Evolutionary conservation across 1,284 basidiomycete species (phyloP).

Genomic region (Coniophora puteana): DNA sequence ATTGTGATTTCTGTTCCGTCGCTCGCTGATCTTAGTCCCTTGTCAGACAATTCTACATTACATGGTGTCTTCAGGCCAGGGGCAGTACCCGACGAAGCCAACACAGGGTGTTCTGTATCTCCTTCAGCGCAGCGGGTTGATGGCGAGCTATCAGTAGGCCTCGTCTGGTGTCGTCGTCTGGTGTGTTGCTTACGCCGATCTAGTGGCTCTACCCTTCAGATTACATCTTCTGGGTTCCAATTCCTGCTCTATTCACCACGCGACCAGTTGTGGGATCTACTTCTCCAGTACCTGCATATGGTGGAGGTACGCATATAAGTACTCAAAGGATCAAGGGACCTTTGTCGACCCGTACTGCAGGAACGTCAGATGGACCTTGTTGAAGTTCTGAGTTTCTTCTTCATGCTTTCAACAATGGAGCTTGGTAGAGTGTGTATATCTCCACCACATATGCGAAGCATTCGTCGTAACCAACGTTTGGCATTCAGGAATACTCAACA

Average conservation of each 20-base stretch:
- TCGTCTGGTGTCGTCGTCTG: slow-evolving; percentile 1
- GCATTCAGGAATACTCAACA: slow-evolving; percentile 80
- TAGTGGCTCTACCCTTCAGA: slow-evolving; percentile 62
- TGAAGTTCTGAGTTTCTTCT: slow-evolving; percentile 90
- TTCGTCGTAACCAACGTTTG: slow-evolving; percentile 1
- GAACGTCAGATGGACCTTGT: slow-evolving; percentile 88
- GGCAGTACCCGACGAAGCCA: slow-evolving; percentile 63
- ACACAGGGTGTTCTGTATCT: slow-evolving; percentile 83
- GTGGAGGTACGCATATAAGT: slow-evolving; percentile 54
- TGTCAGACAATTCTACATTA: slow-evolving; percentile 94
- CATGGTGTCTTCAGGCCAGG: slow-evolving; percentile 93
- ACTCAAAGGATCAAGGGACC: slow-evolving; percentile 5
- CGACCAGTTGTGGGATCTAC: slow-evolving; percentile 94
- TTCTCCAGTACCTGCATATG: slow-evolving; percentile 86
- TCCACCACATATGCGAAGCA: slow-evolving; percentile 6
- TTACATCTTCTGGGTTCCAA: slow-evolving; percentile 96
- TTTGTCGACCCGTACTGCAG: slow-evolving; percentile 33
- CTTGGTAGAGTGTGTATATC: slow-evolving; percentile 66
- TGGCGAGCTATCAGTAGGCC: slow-evolving; percentile 62
- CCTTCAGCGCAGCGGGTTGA: slow-evolving; percentile 83
- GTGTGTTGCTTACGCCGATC: slow-evolving; percentile 14
- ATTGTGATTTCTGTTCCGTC: slow-evolving; percentile 1
- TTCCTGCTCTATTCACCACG: slow-evolving; percentile 97
- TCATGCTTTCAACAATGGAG: slow-evolving; percentile 94
- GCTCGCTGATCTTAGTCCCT: slow-evolving; percentile 6